Evolutionary conservation across 140 eudicot genomes (phyloP), one percentile per base, ranked within the genome.

Genomic region (Erigeron philadelphicus): DNA sequence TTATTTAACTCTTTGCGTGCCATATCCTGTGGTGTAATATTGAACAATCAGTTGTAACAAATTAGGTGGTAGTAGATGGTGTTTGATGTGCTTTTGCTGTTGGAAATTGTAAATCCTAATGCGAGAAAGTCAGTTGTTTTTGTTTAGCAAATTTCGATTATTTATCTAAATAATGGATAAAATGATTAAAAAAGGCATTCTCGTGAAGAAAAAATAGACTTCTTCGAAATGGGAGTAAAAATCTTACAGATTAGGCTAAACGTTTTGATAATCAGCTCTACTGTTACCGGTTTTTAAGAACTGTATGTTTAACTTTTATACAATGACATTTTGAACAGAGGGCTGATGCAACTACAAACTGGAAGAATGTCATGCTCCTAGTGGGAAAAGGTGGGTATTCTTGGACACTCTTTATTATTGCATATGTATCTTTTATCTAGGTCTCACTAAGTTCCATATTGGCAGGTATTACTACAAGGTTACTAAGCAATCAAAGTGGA

Each of bases 321-420:
- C 41, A 38, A 52, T 63, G 46, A 61, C 60, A 19, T 69, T 66
- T 72, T 80, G 17, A 64, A 81, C 88, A 93, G 98, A 93, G 90
- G 77, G 98, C 94, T 49, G 96, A 93, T 77, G 96, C 97, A 61
- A 79, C 97, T 47, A 89, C 96, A 42, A 86, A 87, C 49, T 93
- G 98, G 98, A 93, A 82, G 98, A 93, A 79, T 78, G 72, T 67
- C 72, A 79, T 42, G 84, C 89, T 76, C 89, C 95, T 47, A 84
- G 78, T 74, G 98, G 98, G 71, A 80, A 84, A 80, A 93, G 81
- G 98, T 93, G 72, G 47, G 95, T 80, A 49, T 42, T 41, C 35
- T 66, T 11, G 3, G 67, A 44, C 31, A 8, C 18, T 57, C 12
- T 52, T 50, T 40, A 54, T 15, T 6, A 53, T 76, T 42, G 54